These are phyloP conservation scores for Garcia nutans DNA, from an alignment of 345 rosid genomes.

Conservation along the genomic window DNA sequence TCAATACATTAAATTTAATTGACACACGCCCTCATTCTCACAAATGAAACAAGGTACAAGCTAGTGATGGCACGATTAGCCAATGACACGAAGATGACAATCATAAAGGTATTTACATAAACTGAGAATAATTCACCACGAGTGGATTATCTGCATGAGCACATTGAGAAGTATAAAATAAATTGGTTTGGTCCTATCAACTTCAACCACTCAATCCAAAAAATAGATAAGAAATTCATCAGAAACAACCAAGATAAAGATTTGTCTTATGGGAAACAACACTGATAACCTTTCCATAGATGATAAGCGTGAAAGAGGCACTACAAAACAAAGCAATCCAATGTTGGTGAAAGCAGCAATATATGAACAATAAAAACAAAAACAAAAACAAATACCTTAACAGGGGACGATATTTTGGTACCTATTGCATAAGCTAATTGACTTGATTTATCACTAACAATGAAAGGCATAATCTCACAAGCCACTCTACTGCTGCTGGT, in stretches of 20 bases:
- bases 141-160: not conserved
- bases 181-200: not conserved
- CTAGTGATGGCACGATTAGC: not conserved
- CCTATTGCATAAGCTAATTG: not conserved
- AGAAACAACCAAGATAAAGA: not conserved
- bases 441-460: not conserved
- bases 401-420: not conserved
- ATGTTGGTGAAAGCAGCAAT: not conserved
- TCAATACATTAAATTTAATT: not conserved
- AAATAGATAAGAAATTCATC: slow-evolving; percentile 6
- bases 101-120: not conserved
- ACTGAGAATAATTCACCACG: not conserved
- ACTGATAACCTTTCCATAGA: not conserved
- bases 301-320: slow-evolving; percentile 1
- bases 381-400: not conserved
- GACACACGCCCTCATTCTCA: slow-evolving; percentile 3
- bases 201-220: not conserved
- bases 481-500: slow-evolving; percentile 1
- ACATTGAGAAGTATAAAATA: not conserved
- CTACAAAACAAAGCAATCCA: slow-evolving; percentile 5
- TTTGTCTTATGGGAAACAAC: not conserved
- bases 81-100: not conserved
- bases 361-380: not conserved
- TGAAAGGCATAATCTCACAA: not conserved
- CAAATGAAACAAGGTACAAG: not conserved